Percentiles rank a stretch among this genome's conserved stretches.
Conservation (phyloP, 75 land plant species). For the Gnetum montanum region DNA sequence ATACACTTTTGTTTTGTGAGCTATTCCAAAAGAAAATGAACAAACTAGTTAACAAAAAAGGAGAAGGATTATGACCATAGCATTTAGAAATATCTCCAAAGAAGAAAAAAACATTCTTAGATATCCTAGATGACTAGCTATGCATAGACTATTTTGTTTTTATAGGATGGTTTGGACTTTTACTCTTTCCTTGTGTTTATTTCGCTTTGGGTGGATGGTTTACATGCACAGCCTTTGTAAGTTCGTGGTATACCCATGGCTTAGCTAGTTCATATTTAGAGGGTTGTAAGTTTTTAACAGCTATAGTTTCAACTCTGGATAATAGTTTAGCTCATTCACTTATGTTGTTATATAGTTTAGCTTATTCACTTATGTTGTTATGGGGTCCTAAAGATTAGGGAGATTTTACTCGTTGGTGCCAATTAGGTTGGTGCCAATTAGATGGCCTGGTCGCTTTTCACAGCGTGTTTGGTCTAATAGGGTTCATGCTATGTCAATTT, state of each 20-base stretch:
- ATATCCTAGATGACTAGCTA: too few relatives aligned
- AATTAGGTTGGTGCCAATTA: constrained; percentile 14
- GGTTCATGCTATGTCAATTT: constrained; percentile 13
- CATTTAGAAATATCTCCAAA: too few relatives aligned
- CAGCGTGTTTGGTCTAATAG: constrained; percentile 9
- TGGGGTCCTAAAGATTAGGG: constrained; percentile 6
- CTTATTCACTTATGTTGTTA: background rate
- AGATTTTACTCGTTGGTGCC: constrained; percentile 10
- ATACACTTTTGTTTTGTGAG: too few relatives aligned
- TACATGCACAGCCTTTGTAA: constrained; percentile 23
- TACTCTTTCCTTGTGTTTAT: constrained; percentile 11
- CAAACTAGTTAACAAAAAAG: too few relatives aligned
- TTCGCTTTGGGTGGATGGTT: constrained; percentile 20
- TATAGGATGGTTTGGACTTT: too few relatives aligned
- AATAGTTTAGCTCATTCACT: background rate
- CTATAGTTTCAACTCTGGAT: background rate
- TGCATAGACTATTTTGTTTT: too few relatives aligned
- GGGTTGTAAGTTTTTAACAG: constrained; percentile 1
- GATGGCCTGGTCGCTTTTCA: constrained; percentile 9
- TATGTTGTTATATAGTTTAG: background rate
- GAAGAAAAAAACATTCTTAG: too few relatives aligned
- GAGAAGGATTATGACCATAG: too few relatives aligned
- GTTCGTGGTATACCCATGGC: constrained; percentile 21
- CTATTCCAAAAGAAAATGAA: too few relatives aligned
- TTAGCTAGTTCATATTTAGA: constrained; percentile 9